phyloP scores from a whole-genome alignment of 2,329 filamentous ascomycete species.

The Neocucurbitaria cava region DNA sequence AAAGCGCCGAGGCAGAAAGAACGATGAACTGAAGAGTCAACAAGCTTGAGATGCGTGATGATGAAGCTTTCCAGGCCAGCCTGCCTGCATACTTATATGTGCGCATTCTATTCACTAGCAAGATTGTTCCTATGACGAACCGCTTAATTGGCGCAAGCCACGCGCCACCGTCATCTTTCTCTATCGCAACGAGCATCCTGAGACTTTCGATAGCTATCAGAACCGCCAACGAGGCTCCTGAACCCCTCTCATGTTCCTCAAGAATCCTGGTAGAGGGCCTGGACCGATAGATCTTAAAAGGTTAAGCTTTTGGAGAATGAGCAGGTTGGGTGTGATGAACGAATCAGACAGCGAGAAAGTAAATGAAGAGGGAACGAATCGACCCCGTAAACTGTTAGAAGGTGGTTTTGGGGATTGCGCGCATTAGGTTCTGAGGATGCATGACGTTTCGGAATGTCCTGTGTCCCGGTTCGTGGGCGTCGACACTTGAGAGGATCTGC shows the following conservation, averaged over 20 bases:
- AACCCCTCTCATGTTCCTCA: constrained; percentile 15
- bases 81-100: constrained; percentile 3
- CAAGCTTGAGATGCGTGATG: constrained; percentile 3
- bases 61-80: neutral
- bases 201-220: constrained; percentile 18
- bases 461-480: neutral
- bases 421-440: constrained; percentile 25
- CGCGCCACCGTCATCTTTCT: constrained; percentile 2
- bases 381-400: constrained; percentile 21
- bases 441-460: constrained; percentile 29
- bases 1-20: constrained; percentile 20
- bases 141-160: neutral
- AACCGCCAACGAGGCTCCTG: constrained; percentile 14
- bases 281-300: constrained; percentile 12
- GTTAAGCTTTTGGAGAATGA: constrained; percentile 18
- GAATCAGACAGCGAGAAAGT: constrained; percentile 13
- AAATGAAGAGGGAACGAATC: constrained; percentile 3
- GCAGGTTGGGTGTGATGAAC: constrained; percentile 13
- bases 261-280: constrained; percentile 3
- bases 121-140: neutral
- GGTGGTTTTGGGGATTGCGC: constrained; percentile 24
- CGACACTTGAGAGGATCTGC: neutral
- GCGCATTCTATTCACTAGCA: neutral
- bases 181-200: constrained; percentile 9
- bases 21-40: constrained; percentile 2